phyloP scores from a whole-genome alignment of 192 early-diverging fungal species.

The Thamnidium elegans region DNA sequence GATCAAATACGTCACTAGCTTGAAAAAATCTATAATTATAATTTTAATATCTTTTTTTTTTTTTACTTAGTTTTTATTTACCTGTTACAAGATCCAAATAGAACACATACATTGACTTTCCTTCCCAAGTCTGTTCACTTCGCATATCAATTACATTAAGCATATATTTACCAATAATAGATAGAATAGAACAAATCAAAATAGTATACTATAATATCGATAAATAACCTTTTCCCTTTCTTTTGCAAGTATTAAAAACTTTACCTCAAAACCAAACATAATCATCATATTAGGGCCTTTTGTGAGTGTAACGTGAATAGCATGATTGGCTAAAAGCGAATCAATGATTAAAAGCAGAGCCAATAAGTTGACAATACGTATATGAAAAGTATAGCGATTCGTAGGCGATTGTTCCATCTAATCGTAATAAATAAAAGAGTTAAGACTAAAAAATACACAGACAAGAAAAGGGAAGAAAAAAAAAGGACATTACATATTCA shows the following conservation, averaged over 20 bases:
- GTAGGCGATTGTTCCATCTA: conserved; percentile 83
- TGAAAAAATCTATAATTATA: conserved; percentile 70
- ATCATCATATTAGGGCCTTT: conserved; percentile 91
- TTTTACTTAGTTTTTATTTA: conserved; percentile 23
- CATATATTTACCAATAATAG: conserved; percentile 79
- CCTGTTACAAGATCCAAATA: conserved; percentile 85
- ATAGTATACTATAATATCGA: conserved; percentile 78
- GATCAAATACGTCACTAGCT: conserved; percentile 80
- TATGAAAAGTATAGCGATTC: conserved; percentile 63
- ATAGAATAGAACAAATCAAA: conserved; percentile 71
- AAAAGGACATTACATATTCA: conserved; percentile 59
- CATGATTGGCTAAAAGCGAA: conserved; percentile 68
- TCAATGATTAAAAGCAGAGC: conserved; percentile 68
- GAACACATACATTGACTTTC: conserved; percentile 89
- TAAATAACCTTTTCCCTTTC: not conserved
- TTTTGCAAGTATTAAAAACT: not conserved
- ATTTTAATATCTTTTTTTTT: too few species aligned
- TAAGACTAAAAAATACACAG: not conserved
- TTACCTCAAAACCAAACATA: conserved; percentile 96
- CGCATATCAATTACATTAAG: conserved; percentile 84
- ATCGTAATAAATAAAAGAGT: not conserved
- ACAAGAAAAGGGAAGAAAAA: not conserved
- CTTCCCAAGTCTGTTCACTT: conserved; percentile 88
- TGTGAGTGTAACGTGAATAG: conserved; percentile 57
- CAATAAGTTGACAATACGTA: conserved; percentile 68